Conservation (phyloP, 306 rosid species). For the Cucurbita argyrosperma region DNA sequence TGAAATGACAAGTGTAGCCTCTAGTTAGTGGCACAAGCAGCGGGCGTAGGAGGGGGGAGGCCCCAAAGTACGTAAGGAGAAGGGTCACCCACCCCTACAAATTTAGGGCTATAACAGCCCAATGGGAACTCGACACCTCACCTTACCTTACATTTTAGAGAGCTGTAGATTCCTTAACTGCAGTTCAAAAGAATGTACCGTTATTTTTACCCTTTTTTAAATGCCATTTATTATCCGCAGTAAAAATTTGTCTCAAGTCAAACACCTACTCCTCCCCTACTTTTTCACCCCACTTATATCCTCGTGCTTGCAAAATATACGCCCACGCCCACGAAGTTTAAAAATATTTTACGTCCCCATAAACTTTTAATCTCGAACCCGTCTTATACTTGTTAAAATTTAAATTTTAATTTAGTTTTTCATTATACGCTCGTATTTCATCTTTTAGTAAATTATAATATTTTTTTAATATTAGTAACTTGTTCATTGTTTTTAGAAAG, state of each 20-base stretch:
- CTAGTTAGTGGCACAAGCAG: background rate
- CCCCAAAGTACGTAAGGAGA: background rate
- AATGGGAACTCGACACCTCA: background rate
- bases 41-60: background rate
- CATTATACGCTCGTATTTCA: too few relatives aligned
- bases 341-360: too few relatives aligned
- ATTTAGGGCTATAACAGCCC: background rate
- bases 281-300: background rate
- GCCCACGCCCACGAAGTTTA: too few relatives aligned
- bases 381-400: too few relatives aligned
- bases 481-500: too few relatives aligned
- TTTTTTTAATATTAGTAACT: too few relatives aligned
- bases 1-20: too few relatives aligned
- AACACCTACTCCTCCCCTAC: background rate
- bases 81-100: background rate
- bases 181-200: background rate
- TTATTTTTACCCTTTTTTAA: background rate
- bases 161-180: background rate
- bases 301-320: too few relatives aligned
- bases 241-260: background rate
- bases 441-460: too few relatives aligned
- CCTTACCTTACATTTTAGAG: background rate
- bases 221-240: background rate
- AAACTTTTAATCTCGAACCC: too few relatives aligned
- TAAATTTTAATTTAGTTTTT: too few relatives aligned